A percentile compares a stretch with the other conserved stretches of the same genome.
These are phyloP conservation scores for Magnaporthiopsis rhizophila DNA, from an alignment of 2,329 filamentous ascomycete species.

Conservation along the genomic window DNA sequence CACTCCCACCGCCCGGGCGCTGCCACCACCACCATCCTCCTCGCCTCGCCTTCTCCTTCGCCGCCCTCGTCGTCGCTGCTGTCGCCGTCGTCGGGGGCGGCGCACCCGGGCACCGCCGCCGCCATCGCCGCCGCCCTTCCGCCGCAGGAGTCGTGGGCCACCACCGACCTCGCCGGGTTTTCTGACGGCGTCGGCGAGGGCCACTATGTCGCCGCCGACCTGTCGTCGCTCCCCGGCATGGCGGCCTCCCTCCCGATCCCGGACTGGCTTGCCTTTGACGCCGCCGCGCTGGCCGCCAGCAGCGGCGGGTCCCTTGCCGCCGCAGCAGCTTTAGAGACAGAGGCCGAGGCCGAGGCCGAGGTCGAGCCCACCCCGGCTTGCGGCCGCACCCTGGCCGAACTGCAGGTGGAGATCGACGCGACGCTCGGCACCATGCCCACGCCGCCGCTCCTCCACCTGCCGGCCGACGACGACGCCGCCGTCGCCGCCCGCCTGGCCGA, in stretches of 20 bases:
- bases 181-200: too few relatives aligned
- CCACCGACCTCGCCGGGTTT: too few relatives aligned
- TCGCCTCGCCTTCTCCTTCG: neutral
- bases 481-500: constrained; percentile 9
- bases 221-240: neutral
- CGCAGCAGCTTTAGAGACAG: neutral
- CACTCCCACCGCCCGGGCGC: neutral
- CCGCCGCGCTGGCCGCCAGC: neutral
- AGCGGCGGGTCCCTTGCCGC: neutral
- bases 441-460: constrained; percentile 16
- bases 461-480: constrained; percentile 14
- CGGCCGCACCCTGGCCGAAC: constrained; percentile 15
- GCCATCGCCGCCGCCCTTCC: neutral
- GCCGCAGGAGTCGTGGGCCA: neutral
- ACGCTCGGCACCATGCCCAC: constrained; percentile 16
- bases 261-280: neutral
- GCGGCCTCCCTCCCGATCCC: too few relatives aligned
- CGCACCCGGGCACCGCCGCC: neutral
- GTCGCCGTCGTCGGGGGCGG: neutral
- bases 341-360: neutral
- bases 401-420: constrained; percentile 20
- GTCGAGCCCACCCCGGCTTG: constrained; percentile 2
- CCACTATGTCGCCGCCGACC: neutral
- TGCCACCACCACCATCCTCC: neutral
- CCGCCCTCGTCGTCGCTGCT: neutral